A percentile compares a stretch with the other conserved stretches of the same genome.
phyloP scores from a whole-genome alignment of 2,329 filamentous ascomycete genomes.

The Botryotinia calthae region DNA sequence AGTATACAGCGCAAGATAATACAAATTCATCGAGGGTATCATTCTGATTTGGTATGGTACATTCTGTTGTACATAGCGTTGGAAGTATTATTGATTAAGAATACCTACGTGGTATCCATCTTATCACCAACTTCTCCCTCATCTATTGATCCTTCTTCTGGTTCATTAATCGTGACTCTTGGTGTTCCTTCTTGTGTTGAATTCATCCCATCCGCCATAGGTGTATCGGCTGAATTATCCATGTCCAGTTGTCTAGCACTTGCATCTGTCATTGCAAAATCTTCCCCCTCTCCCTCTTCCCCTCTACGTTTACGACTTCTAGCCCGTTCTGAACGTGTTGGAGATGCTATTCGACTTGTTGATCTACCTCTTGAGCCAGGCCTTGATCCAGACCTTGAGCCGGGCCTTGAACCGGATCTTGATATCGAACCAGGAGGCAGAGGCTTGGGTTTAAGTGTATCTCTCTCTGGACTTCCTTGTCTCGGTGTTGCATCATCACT shows the following conservation, averaged over 20 bases:
- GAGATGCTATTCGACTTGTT: conserved; percentile 42
- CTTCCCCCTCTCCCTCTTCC: conserved; percentile 48
- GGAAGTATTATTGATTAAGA: not conserved
- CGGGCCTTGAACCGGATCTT: conserved; percentile 30
- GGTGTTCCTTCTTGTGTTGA: conserved; percentile 42
- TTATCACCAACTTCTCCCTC: conserved; percentile 48
- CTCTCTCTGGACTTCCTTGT: conserved; percentile 48
- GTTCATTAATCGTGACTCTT: conserved; percentile 50
- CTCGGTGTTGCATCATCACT: conserved; percentile 50
- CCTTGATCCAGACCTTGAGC: conserved; percentile 41
- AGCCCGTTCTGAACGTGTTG: conserved; percentile 34
- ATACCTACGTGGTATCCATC: conserved; percentile 61
- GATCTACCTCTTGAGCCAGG: conserved; percentile 44
- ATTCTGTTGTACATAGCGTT: conserved; percentile 28
- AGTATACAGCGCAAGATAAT: not conserved
- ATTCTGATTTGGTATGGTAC: conserved; percentile 34
- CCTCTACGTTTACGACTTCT: conserved; percentile 17
- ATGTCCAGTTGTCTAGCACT: conserved; percentile 43
- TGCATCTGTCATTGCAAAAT: conserved; percentile 59
- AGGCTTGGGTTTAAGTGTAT: conserved; percentile 39
- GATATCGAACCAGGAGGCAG: conserved; percentile 39
- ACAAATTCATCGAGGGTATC: conserved; percentile 29
- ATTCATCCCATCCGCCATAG: conserved; percentile 32
- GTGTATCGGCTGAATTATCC: conserved; percentile 34
- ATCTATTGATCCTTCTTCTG: conserved; percentile 38